Conservation (phyloP, 2,329 filamentous ascomycete genomes). For the Malbranchea cinnamomea region DNA sequence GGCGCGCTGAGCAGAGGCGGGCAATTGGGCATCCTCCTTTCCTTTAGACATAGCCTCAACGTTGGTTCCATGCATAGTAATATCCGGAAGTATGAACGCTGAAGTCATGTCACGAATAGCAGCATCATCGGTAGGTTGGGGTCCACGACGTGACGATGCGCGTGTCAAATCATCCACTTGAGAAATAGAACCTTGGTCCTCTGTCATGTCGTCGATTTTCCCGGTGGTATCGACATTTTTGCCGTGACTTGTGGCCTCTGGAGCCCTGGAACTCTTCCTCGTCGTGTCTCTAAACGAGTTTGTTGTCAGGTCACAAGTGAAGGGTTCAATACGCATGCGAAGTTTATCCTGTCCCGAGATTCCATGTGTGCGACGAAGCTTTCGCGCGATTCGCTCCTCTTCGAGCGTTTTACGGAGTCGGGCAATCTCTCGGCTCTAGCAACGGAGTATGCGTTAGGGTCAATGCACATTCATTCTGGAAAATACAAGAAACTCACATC, state of each 20-base stretch:
- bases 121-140: too few relatives aligned
- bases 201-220: too few relatives aligned
- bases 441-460: neutral
- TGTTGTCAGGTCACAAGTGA: too few relatives aligned
- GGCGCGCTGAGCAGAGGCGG: slow-evolving; percentile 26
- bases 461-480: neutral
- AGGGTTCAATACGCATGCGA: slow-evolving; percentile 23
- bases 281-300: too few relatives aligned
- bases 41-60: slow-evolving; percentile 13
- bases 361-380: slow-evolving; percentile 21
- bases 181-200: too few relatives aligned
- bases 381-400: slow-evolving; percentile 35
- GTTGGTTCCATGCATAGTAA: slow-evolving; percentile 33
- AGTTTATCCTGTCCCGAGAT: slow-evolving; percentile 21
- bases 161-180: too few relatives aligned
- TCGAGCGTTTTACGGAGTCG: slow-evolving; percentile 41
- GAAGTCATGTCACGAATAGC: slow-evolving; percentile 51
- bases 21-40: slow-evolving; percentile 19
- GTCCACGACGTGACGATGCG: slow-evolving; percentile 33
- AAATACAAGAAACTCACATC: slow-evolving; percentile 22
- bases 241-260: too few relatives aligned
- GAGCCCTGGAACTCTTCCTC: too few relatives aligned
- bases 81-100: slow-evolving; percentile 49
- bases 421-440: slow-evolving; percentile 33
- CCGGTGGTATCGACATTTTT: too few relatives aligned